Evolutionary conservation across 2,329 filamentous ascomycete genomes (phyloP).

Genomic region (Ophiostoma ips): DNA sequence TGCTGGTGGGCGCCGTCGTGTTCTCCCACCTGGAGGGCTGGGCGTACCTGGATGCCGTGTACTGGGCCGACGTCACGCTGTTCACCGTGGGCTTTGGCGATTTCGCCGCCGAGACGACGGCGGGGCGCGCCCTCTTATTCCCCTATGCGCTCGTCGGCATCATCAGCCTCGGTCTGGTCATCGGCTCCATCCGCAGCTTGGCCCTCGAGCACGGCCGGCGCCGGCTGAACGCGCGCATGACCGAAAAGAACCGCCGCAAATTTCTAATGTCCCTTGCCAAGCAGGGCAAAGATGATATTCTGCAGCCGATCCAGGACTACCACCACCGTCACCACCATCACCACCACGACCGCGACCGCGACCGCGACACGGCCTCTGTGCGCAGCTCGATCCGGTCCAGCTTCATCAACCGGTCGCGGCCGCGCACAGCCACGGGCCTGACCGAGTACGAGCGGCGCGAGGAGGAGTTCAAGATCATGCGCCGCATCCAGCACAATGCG

Average conservation of each 20-base stretch:
- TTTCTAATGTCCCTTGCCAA: slow-evolving; percentile 31
- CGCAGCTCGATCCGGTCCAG: slow-evolving; percentile 1
- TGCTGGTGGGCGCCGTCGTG: slow-evolving; percentile 62
- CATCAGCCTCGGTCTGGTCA: slow-evolving; percentile 44
- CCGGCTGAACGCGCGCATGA: slow-evolving; percentile 40
- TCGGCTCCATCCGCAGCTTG: slow-evolving; percentile 33
- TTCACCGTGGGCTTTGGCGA: slow-evolving; percentile 54
- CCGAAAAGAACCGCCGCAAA: slow-evolving; percentile 42
- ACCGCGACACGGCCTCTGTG: not conserved
- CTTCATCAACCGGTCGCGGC: slow-evolving; percentile 4
- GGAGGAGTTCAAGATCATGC: slow-evolving; percentile 67
- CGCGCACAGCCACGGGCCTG: slow-evolving; percentile 8
- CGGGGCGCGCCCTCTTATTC: slow-evolving; percentile 59
- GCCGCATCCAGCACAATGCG: slow-evolving; percentile 57
- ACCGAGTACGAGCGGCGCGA: slow-evolving; percentile 48
- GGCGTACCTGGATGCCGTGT: slow-evolving; percentile 63
- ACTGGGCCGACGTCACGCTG: slow-evolving; percentile 62
- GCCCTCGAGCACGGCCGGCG: slow-evolving; percentile 43
- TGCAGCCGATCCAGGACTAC: slow-evolving; percentile 30
- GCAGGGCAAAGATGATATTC: slow-evolving; percentile 31
- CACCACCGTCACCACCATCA: not conserved
- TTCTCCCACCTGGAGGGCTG: slow-evolving; percentile 63
- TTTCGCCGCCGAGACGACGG: slow-evolving; percentile 29
- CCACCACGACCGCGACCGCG: not conserved
- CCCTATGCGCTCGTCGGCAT: slow-evolving; percentile 75